Base-by-base conservation (phyloP, 768 basidiomycete genomes). In the Amanita pseudoporphyria region DNA sequence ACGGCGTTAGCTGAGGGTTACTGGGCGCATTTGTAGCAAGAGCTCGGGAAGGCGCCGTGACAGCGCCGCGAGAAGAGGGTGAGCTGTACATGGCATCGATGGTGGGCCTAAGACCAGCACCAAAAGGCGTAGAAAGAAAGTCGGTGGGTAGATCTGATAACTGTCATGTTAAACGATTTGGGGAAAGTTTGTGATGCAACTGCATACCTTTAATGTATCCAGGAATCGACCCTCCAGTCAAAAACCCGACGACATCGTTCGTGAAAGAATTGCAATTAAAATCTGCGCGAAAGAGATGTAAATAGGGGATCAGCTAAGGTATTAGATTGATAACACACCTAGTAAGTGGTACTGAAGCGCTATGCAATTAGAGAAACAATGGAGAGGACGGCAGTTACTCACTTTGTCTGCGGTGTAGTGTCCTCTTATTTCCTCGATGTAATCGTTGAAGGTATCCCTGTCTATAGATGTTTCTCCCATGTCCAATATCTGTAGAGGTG, bases 181-280 rank as follows among this genome's bases (percentile, higher is more conserved):
- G 31, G 21, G 14, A 42, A 14, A 42, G 30, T 12, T 30, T 10
- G 10, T 21, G 38, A n/a, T 16, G 31, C 61, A 71, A 48, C 5
- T 32, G 9, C 22, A 24, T 55, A 84, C 92, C 85, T 67, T 78
- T 87, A 54, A 97, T 88, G 65, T 81, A 91, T 2, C 72, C 55
- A 3, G 93, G 93, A 47, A 96, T 87, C 13, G 79, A 79, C 3
- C 73, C 73, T 24, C 92, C 91, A 0, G 89, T 95, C 42, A 97
- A 66, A 60, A 96, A 93, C 2, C 86, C 91, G 30, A 91, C 67
- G 51, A 81, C 81, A 55, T 95, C 91, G 52, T 84, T 89, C 2
- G 91, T 93, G 56, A 97, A 97, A 1, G 88, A 86, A 63, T 97
- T 97, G 65, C 93, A 96, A 58, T 96, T 96, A 56, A 94, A 94